Base-by-base conservation (phyloP, 2,329 filamentous ascomycete genomes). In the Taxawa tesnikishii region DNA sequence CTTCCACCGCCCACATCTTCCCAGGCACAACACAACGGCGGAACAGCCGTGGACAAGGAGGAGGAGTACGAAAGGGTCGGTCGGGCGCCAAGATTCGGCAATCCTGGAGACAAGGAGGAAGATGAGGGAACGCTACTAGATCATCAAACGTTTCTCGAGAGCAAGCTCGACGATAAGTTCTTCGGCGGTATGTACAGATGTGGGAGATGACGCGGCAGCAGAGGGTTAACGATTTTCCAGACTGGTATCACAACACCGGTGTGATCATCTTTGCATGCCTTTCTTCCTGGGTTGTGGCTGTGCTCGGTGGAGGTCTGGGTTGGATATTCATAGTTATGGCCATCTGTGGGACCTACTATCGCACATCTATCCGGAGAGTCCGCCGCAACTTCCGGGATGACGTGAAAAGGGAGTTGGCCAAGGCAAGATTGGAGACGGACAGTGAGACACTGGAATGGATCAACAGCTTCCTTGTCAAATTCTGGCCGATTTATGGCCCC, bases 191-290 rank as follows among this genome's bases (percentile, higher is more conserved):
- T 8, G 19, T 23, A 23, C 19, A n/a, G n/a, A n/a, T n/a, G n/a
- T n/a, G n/a, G n/a, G n/a, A n/a, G n/a, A n/a, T n/a, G n/a, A n/a
- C n/a, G n/a, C n/a, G n/a, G n/a, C n/a, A n/a, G n/a, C n/a, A n/a
- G n/a, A n/a, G n/a, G n/a, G n/a, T n/a, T n/a, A n/a, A n/a, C n/a
- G n/a, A n/a, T n/a, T n/a, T n/a, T n/a, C n/a, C n/a, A n/a, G n/a
- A n/a, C n/a, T 98, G 90, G 90, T 98, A 96, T 56, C 87, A 98
- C 58, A 98, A 98, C 56, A 77, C 87, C 3, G 90, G 68, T n/a
- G 64, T 98, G 39, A 94, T 98, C 51, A 68, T 88, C 43, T 94
- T 98, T 51, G 84, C 88, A 31, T 94, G 85, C 52, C 65, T 98
- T 32, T 66, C 74, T 17, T 94, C 88, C 14, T 98, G 88, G 87